These are phyloP conservation scores for Begonia loranthoides DNA, from an alignment of 306 rosid species.

Conservation along the genomic window DNA sequence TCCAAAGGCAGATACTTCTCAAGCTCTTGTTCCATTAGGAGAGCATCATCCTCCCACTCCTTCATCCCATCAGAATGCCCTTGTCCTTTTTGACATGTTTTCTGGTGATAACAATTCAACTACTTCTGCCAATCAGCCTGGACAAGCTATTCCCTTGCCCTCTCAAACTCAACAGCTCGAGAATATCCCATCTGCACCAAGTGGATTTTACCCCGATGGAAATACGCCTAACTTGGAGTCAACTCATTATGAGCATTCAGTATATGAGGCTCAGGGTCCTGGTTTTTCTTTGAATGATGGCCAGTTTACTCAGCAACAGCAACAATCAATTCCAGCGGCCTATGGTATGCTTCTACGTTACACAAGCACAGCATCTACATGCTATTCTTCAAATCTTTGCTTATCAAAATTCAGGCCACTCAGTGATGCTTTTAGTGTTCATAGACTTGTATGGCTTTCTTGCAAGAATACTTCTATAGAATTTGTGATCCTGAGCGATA, in stretches of 20 bases:
- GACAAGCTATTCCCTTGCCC: constrained; percentile 29
- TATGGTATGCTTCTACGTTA: constrained; percentile 29
- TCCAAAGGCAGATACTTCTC: constrained; percentile 52
- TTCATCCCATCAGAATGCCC: constrained; percentile 57
- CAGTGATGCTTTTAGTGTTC: too few relatives aligned
- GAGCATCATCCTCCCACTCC: constrained; percentile 49
- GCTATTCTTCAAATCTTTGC: too few relatives aligned
- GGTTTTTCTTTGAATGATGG: constrained; percentile 58
- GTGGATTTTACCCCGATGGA: constrained; percentile 48
- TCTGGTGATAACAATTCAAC: constrained; percentile 32
- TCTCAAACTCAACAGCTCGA: constrained; percentile 49
- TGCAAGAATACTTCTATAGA: too few relatives aligned
- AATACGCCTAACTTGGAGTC: constrained; percentile 32
- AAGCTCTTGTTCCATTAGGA: constrained; percentile 80
- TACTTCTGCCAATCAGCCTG: constrained; percentile 23
- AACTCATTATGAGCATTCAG: constrained; percentile 50
- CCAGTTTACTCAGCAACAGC: constrained; percentile 39
- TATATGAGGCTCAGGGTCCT: constrained; percentile 28
- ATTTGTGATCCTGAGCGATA: too few relatives aligned
- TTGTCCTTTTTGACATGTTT: constrained; percentile 69
- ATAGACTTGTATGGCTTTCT: too few relatives aligned
- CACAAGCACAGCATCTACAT: too few relatives aligned
- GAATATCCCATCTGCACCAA: constrained; percentile 43
- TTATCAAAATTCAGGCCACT: too few relatives aligned
- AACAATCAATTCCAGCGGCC: constrained; percentile 28